Conservation (phyloP, 2,329 filamentous ascomycete genomes). For the Claviceps capensis region DNA sequence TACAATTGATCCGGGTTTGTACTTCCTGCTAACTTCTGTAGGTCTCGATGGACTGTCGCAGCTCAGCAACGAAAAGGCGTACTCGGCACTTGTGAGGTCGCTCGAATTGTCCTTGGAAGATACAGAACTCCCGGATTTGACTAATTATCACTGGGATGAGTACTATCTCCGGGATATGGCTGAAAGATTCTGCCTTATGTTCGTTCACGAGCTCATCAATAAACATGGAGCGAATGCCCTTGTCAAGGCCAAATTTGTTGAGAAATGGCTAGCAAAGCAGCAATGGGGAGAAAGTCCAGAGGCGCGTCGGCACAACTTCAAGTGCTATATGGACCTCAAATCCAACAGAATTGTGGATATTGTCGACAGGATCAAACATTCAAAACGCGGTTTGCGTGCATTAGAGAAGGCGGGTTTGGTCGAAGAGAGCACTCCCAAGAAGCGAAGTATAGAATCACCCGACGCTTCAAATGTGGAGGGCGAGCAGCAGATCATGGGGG, state of each 20-base stretch:
- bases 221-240: slow-evolving; percentile 44
- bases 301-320: slow-evolving; percentile 40
- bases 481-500: slow-evolving; percentile 14
- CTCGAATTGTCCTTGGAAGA: slow-evolving; percentile 42
- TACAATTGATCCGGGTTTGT: not conserved
- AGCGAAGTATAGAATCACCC: slow-evolving; percentile 16
- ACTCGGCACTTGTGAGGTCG: slow-evolving; percentile 44
- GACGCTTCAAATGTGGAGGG: slow-evolving; percentile 20
- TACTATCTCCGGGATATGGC: slow-evolving; percentile 47
- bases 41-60: slow-evolving; percentile 26
- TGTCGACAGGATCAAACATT: slow-evolving; percentile 34
- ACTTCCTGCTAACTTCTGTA: slow-evolving; percentile 11
- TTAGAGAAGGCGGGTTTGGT: slow-evolving; percentile 36
- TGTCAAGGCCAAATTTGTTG: slow-evolving; percentile 50
- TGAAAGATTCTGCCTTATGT: slow-evolving; percentile 46
- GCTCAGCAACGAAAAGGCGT: slow-evolving; percentile 36
- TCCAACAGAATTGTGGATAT: slow-evolving; percentile 40
- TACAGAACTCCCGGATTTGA: slow-evolving; percentile 34
- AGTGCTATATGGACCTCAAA: slow-evolving; percentile 33
- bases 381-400: slow-evolving; percentile 35
- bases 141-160: slow-evolving; percentile 46
- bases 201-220: slow-evolving; percentile 44
- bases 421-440: slow-evolving; percentile 19
- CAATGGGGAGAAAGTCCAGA: slow-evolving; percentile 47
- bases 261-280: slow-evolving; percentile 62